Conservation (phyloP, 2,329 filamentous ascomycete species). For the Pseudogymnoascus sp. region DNA sequence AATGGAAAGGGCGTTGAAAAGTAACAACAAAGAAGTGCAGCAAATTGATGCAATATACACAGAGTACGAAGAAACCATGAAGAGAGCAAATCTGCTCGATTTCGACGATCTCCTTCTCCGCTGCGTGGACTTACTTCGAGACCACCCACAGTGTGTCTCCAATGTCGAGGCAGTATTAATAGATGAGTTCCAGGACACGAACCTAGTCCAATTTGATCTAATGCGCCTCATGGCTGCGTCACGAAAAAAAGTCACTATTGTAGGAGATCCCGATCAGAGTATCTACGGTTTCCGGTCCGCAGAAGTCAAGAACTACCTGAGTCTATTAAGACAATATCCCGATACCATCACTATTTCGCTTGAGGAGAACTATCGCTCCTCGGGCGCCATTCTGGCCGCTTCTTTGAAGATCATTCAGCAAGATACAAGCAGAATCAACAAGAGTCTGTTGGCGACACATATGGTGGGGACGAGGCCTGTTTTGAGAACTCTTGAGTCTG, state of each 20-base stretch:
- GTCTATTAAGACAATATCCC: conserved; percentile 68
- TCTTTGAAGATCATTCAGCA: conserved; percentile 86
- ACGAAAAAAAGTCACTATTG: conserved; percentile 74
- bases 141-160: conserved; percentile 69
- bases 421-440: conserved; percentile 70
- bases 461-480: conserved; percentile 71
- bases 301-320: conserved; percentile 78
- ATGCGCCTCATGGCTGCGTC: conserved; percentile 78
- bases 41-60: conserved; percentile 62
- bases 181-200: conserved; percentile 97
- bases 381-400: conserved; percentile 69
- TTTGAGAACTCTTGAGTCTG: conserved; percentile 62
- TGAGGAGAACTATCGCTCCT: conserved; percentile 92
- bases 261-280: conserved; percentile 94
- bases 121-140: conserved; percentile 69
- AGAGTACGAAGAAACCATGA: conserved; percentile 70
- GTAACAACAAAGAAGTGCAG: conserved; percentile 41
- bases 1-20: conserved; percentile 22
- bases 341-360: conserved; percentile 75
- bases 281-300: conserved; percentile 95
- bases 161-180: conserved; percentile 89
- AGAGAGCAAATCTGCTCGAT: conserved; percentile 73
- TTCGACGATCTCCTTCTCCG: conserved; percentile 87
- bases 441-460: conserved; percentile 72
- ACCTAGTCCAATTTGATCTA: conserved; percentile 86